Evolutionary conservation across 805 yeast genomes (phyloP), one percentile per base, ranked within the genome.

Genomic region (Barnettozyma sp.): DNA sequence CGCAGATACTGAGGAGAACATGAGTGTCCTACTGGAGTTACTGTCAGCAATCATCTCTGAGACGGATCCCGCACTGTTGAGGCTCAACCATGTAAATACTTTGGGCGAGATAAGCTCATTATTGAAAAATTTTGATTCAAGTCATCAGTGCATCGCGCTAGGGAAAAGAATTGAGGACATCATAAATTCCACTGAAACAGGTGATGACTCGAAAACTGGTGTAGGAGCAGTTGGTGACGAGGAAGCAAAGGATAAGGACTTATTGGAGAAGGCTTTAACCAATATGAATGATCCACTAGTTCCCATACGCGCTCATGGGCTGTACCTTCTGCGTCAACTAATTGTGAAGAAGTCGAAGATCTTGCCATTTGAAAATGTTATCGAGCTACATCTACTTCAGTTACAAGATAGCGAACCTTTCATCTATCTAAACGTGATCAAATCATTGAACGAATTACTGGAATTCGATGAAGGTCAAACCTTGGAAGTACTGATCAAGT

Each of bases 261-360:
- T 57, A 0, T 58, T 82, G 31, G 68, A 71, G 12, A 64, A 73
- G 22, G 95, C 95, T 0, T 59, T 84, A 24, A 62, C 70, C 1
- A 73, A 78, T 40, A 56, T 92, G 28, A 76, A 76, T 38, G 95
- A 88, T 56, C 82, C 88, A 0, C 59, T 82, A 28, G 78, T 83
- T 4, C 95, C 97, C 0, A 73, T 90, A 3, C 66, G 87, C 36
- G 97, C 94, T 0, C 87, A 83, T 56, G 97, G 97, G 0, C 59
- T 92, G 7, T 73, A 71, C 43, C 56, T 78, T 17, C 56, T 90
- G 21, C 64, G 85, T 20, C 66, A 70, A 38, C 62, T 86, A 28
- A 65, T 75, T 6, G 66, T 61, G 27, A 58, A 55, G 21, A 64
- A 64, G 23, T 73, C 83, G n/a, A 54, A 63, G 1, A 75, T 73